Percentiles rank a stretch among this genome's conserved stretches.
phyloP scores from a whole-genome alignment of 225 moss, liverwort and hornwort genomes.

The Polytrichum formosum region DNA sequence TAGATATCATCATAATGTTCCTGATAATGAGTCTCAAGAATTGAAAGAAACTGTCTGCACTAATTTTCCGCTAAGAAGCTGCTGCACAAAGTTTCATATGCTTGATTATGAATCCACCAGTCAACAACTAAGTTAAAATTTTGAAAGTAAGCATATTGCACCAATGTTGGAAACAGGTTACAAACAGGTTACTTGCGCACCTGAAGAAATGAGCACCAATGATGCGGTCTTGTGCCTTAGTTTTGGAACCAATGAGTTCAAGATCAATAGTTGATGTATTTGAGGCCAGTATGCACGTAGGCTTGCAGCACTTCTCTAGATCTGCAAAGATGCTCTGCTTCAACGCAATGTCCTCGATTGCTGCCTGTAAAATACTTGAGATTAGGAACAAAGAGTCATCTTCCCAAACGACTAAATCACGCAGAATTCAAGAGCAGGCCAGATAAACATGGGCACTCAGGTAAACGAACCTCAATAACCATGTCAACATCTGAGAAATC shows the following conservation, averaged over 20 bases:
- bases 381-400: constrained; percentile 7
- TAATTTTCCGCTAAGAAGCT: too few relatives aligned
- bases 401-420: not conserved
- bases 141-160: too few relatives aligned
- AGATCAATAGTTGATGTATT: constrained; percentile 82
- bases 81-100: too few relatives aligned
- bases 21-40: too few relatives aligned
- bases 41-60: too few relatives aligned
- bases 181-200: constrained; percentile 17
- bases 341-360: constrained; percentile 58
- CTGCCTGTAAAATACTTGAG: constrained; percentile 54
- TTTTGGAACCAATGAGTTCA: constrained; percentile 55
- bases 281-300: constrained; percentile 77
- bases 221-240: constrained; percentile 59
- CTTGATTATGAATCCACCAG: too few relatives aligned
- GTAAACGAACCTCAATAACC: constrained; percentile 72
- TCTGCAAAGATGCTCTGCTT: constrained; percentile 80
- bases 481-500: constrained; percentile 76
- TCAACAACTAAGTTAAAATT: too few relatives aligned
- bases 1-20: too few relatives aligned
- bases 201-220: constrained; percentile 91
- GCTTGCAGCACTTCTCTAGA: constrained; percentile 75
- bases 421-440: too few relatives aligned
- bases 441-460: constrained; percentile 1
- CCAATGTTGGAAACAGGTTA: too few relatives aligned